Evolutionary conservation across 805 yeast species (phyloP).

Genomic region (Cyberlindnera euphorbiae): DNA sequence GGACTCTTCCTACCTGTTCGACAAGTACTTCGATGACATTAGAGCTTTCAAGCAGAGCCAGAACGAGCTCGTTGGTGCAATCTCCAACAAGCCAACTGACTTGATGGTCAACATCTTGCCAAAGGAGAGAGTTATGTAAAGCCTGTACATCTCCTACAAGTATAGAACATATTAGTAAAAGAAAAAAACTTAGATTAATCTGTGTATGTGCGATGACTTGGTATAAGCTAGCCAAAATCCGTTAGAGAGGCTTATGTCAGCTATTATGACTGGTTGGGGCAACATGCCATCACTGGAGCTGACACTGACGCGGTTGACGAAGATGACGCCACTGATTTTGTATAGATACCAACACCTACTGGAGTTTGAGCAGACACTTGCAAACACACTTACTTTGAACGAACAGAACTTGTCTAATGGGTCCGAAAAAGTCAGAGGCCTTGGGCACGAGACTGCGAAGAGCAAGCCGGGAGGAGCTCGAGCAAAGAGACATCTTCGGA

Average conservation of each 20-base stretch:
- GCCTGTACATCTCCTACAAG: too few relatives aligned
- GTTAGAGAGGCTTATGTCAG: not conserved
- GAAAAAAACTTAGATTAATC: too few relatives aligned
- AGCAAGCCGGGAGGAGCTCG: constrained; percentile 35
- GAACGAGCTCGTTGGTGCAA: constrained; percentile 37
- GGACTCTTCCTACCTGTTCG: constrained; percentile 88
- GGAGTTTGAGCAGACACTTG: too few relatives aligned
- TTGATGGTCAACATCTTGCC: constrained; percentile 60
- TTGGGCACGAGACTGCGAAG: constrained; percentile 18
- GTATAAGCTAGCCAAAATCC: too few relatives aligned
- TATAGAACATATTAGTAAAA: too few relatives aligned
- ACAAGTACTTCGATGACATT: constrained; percentile 76
- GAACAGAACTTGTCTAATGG: too few relatives aligned
- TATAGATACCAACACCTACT: too few relatives aligned
- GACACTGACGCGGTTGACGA: not conserved
- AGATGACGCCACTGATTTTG: too few relatives aligned
- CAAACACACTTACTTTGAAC: too few relatives aligned
- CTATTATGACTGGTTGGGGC: not conserved
- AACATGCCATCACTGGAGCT: not conserved
- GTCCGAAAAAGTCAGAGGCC: constrained; percentile 7
- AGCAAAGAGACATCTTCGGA: constrained; percentile 64
- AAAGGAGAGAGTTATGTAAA: constrained; percentile 50
- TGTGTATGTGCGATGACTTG: too few relatives aligned
- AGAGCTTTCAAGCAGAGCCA: constrained; percentile 46
- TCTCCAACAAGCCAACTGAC: constrained; percentile 37